Evolutionary conservation across 2,329 filamentous ascomycete species (phyloP).

Genomic region (Daldinia eschscholtzii): DNA sequence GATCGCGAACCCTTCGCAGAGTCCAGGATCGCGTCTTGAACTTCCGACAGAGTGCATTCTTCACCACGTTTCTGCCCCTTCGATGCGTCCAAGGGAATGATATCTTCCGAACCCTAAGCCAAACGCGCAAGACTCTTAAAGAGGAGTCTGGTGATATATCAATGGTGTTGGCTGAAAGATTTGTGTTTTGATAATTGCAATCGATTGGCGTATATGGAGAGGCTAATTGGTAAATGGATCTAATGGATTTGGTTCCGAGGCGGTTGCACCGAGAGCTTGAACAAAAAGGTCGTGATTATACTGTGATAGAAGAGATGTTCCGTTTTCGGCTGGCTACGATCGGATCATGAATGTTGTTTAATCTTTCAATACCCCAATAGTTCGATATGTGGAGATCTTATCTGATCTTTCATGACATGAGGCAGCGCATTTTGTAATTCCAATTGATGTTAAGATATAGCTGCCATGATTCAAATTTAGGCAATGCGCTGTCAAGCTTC

Average conservation of each 20-base stretch:
- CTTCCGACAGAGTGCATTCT: conserved; percentile 29
- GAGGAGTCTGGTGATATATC: background rate
- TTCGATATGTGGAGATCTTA: conserved; percentile 13
- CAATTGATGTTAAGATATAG: background rate
- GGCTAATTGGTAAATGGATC: background rate
- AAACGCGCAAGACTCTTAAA: conserved; percentile 11
- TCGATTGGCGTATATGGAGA: background rate
- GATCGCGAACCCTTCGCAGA: conserved; percentile 40
- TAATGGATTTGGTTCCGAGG: background rate
- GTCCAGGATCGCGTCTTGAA: conserved; percentile 43
- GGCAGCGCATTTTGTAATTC: background rate
- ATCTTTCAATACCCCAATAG: conserved; percentile 27
- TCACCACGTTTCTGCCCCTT: conserved; percentile 50
- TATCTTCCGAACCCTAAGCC: background rate
- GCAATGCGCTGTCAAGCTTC: background rate
- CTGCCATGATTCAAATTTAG: background rate
- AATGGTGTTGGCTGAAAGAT: background rate
- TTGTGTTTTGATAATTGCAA: background rate
- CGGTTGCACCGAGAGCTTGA: background rate
- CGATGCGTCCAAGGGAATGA: conserved; percentile 16
- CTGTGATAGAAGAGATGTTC: conserved; percentile 12
- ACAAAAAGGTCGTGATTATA: conserved; percentile 8
- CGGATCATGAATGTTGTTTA: conserved; percentile 30
- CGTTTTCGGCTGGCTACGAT: conserved; percentile 38
- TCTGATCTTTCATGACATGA: conserved; percentile 4